Evolutionary conservation across 2,329 filamentous ascomycete genomes (phyloP).

Genomic region (Simplicillium sp.): DNA sequence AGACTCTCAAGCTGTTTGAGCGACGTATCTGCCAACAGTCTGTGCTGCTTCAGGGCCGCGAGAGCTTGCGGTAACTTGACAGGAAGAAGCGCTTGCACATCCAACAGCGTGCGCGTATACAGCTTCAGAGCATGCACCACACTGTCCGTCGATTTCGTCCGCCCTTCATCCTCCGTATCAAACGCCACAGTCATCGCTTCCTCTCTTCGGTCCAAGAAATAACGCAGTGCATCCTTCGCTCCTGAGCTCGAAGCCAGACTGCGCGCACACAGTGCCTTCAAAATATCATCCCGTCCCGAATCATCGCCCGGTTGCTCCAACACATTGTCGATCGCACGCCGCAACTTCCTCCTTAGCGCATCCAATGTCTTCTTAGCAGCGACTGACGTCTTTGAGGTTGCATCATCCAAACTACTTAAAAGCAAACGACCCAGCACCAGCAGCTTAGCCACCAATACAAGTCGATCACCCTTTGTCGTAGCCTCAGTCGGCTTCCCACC

Average conservation of each 20-base stretch:
- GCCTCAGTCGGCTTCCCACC: constrained; percentile 20
- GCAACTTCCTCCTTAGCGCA: constrained; percentile 51
- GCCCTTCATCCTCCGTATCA: constrained; percentile 34
- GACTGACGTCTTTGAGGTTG: constrained; percentile 36
- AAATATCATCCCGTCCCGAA: constrained; percentile 40
- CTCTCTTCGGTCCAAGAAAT: constrained; percentile 67
- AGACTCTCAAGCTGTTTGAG: constrained; percentile 60
- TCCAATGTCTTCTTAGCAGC: constrained; percentile 54
- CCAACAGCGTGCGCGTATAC: constrained; percentile 67
- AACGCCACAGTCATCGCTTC: constrained; percentile 58
- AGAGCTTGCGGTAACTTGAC: constrained; percentile 62
- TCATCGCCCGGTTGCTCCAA: constrained; percentile 52
- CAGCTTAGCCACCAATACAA: constrained; percentile 57
- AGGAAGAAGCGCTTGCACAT: constrained; percentile 69
- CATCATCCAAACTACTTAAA: constrained; percentile 59
- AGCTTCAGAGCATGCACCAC: constrained; percentile 60
- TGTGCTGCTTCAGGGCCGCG: constrained; percentile 55
- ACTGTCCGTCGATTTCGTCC: constrained; percentile 28
- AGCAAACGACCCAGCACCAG: constrained; percentile 69
- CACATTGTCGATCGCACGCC: constrained; percentile 60
- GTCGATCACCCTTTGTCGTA: constrained; percentile 33
- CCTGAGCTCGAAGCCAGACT: constrained; percentile 74
- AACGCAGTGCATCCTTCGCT: constrained; percentile 65
- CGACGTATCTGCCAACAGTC: constrained; percentile 62
- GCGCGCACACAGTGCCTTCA: constrained; percentile 72